Base-by-base conservation (phyloP, 176 grass and related monocot genomes). In the Avena eriantha region DNA sequence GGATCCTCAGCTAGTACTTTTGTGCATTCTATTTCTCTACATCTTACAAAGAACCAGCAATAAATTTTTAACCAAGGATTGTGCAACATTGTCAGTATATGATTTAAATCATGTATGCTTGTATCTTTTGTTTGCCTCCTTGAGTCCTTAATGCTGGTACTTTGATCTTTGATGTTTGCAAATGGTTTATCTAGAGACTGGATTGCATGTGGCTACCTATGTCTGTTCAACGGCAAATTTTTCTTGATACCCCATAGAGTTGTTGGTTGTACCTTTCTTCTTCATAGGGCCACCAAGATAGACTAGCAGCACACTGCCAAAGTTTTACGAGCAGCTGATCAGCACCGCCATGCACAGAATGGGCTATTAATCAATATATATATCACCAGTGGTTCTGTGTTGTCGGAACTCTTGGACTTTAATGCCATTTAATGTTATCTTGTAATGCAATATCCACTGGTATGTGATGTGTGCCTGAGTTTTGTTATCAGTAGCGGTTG, bases 371-470 rank as follows among this genome's bases (percentile, higher is more conserved):
- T 79, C 22, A 18, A 79, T 19, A 58, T 46, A 79, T 19, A 58
- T 46, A 17, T 78, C n/a, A 24, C 36, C 3, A 36, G 55, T 54
- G 13, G 33, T 55, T 82, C 31, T 72, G 61, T 47, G 59, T 16
- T 53, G 45, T 47, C 4, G 54, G n/a, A 69, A 22, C 22, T 26
- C 22, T 26, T 6, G 7, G 9, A 69, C 10, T 57, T 78, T 57
- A n/a, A 86, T 68, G 59, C 43, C 31, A 79, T 81, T 67, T 13
- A 34, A 68, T 81, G 24, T 81, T 81, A 34, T 66, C 43, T 66
- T 69, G 60, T 47, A 45, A 60, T 47, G 22, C 35, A 84, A 59
- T 83, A 51, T 45, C 13, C 1, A 65, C 21, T 75, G 14, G 47
- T 50, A 5, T 24, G 24, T 22, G 24, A n/a, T 78, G n/a, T 78